Evolutionary conservation across 2,329 filamentous ascomycete species (phyloP).

Genomic region (Fusarium longipes): DNA sequence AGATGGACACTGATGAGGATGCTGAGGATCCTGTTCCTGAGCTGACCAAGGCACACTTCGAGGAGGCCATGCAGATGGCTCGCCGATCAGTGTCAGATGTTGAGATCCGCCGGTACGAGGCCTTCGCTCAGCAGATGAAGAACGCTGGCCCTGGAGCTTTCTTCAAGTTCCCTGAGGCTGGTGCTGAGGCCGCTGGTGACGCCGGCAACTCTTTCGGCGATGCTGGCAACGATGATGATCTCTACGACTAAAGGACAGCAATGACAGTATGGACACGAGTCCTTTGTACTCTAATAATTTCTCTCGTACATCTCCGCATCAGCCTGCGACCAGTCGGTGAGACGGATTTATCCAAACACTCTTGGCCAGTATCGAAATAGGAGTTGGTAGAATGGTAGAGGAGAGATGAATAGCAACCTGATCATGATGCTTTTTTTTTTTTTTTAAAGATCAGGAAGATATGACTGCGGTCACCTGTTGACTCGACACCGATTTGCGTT

Average conservation of each 20-base stretch:
- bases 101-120: conserved; percentile 97
- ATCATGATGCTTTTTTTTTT: too few species aligned
- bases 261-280: conserved; percentile 40
- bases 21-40: conserved; percentile 94
- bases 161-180: conserved; percentile 94
- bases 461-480: conserved; percentile 23
- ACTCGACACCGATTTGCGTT: conserved; percentile 37
- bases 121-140: conserved; percentile 99
- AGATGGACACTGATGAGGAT: conserved; percentile 77
- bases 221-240: conserved; percentile 92
- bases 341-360: conserved; percentile 41
- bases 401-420: conserved; percentile 35
- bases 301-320: conserved; percentile 52
- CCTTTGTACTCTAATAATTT: conserved; percentile 62
- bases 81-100: conserved; percentile 95
- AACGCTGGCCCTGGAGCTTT: conserved; percentile 93
- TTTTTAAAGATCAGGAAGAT: conserved; percentile 22
- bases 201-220: conserved; percentile 78
- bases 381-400: conserved; percentile 53
- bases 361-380: conserved; percentile 47
- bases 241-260: conserved; percentile 80
- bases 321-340: conserved; percentile 32
- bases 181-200: conserved; percentile 70
- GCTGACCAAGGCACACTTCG: conserved; percentile 95
- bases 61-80: conserved; percentile 97